These are phyloP conservation scores for Hyphopichia wangnamkhiaoensis DNA, from an alignment of 1,139 yeast genomes.

Conservation along the genomic window DNA sequence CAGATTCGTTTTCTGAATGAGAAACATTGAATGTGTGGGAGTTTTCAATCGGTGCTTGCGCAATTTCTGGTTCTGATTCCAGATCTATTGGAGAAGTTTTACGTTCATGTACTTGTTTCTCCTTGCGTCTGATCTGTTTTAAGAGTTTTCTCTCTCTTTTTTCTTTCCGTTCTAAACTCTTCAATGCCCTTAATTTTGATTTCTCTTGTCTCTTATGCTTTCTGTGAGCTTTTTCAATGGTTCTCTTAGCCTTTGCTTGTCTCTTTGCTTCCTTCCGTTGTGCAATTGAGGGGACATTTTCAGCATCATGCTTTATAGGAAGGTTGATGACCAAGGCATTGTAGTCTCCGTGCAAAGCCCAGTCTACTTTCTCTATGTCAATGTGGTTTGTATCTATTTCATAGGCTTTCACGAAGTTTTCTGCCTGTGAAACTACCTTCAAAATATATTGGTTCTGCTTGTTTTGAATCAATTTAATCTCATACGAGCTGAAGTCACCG, in stretches of 20 bases:
- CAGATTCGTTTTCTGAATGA: neutral
- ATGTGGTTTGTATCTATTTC: slow-evolving; percentile 5
- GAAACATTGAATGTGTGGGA: neutral
- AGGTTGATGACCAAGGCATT: slow-evolving; percentile 3
- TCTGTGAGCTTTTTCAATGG: neutral
- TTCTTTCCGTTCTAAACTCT: neutral
- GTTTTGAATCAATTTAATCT: slow-evolving; percentile 8
- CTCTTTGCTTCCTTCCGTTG: neutral
- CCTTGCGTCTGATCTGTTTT: neutral
- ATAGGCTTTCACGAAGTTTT: slow-evolving; percentile 8
- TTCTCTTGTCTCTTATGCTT: neutral
- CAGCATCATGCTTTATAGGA: neutral
- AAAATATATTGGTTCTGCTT: slow-evolving; percentile 4
- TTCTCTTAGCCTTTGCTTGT: neutral
- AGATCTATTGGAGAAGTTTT: neutral
- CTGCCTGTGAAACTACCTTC: slow-evolving; percentile 7
- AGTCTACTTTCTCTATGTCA: slow-evolving; percentile 7
- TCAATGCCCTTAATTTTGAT: neutral
- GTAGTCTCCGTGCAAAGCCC: neutral
- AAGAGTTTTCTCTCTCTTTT: neutral
- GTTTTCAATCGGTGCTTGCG: neutral
- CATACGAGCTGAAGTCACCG: slow-evolving; percentile 9
- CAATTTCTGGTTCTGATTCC: neutral
- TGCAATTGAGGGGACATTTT: neutral
- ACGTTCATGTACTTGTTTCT: neutral